Evolutionary conservation across 2,329 filamentous ascomycete genomes (phyloP).

Genomic region (Neopestalotiopsis clavispora): DNA sequence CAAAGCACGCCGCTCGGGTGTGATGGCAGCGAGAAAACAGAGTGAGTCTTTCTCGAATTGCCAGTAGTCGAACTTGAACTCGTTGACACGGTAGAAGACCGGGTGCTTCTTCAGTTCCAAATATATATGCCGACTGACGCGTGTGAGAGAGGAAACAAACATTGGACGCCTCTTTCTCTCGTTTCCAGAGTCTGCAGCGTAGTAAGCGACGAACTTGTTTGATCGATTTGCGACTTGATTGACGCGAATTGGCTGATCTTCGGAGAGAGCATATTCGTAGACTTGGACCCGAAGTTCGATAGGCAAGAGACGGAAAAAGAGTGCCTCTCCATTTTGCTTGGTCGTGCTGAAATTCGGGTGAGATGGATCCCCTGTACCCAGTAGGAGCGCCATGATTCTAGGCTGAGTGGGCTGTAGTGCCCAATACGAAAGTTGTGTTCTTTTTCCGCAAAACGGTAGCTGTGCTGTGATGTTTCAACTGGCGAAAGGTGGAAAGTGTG

Average conservation of each 20-base stretch:
- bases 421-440: not conserved
- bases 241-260: not conserved
- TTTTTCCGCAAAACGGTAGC: not conserved
- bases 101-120: constrained; percentile 15
- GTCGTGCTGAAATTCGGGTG: not conserved
- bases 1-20: not conserved
- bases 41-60: not conserved
- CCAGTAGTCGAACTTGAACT: constrained; percentile 7
- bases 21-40: constrained; percentile 4
- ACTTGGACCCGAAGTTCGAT: constrained; percentile 16
- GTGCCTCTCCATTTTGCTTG: not conserved
- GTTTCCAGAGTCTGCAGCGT: not conserved
- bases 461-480: too few relatives aligned
- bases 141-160: not conserved
- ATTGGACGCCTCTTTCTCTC: not conserved
- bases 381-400: not conserved
- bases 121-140: constrained; percentile 15
- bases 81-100: constrained; percentile 20
- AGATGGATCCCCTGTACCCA: not conserved
- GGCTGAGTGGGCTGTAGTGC: not conserved
- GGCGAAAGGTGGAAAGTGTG: too few relatives aligned
- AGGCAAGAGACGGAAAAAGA: not conserved
- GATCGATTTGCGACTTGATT: constrained; percentile 8
- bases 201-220: constrained; percentile 14
- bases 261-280: constrained; percentile 14